Percentiles rank a stretch among this genome's conserved stretches.
phyloP scores from a whole-genome alignment of 129 eudicot genomes.

The Cynara cardunculus region DNA sequence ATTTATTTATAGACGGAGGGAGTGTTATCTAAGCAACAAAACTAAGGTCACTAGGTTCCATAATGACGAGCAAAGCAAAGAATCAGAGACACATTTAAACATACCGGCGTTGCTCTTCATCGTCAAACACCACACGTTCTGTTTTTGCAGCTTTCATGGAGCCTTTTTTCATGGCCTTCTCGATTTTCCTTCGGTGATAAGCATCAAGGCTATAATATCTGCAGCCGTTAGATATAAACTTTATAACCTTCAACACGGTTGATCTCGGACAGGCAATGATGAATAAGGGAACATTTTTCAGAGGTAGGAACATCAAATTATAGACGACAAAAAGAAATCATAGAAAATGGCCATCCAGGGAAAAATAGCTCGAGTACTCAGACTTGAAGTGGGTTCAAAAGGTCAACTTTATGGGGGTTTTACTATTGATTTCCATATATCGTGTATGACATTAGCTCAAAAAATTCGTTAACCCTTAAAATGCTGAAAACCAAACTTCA shows the following conservation, averaged over 20 bases:
- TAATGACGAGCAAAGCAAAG: neutral
- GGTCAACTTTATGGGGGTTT: neutral
- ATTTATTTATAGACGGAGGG: neutral
- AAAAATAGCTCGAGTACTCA: neutral
- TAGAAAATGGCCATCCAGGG: neutral
- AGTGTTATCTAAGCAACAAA: neutral
- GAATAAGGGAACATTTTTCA: neutral
- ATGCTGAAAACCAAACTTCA: neutral
- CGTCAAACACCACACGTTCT: constrained; percentile 80
- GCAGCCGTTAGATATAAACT: constrained; percentile 17
- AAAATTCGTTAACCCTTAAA: neutral
- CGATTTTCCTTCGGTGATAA: constrained; percentile 63
- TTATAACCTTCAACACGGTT: constrained; percentile 2
- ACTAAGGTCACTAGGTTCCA: neutral
- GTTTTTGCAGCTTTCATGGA: constrained; percentile 44
- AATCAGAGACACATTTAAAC: neutral
- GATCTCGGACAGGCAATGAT: neutral
- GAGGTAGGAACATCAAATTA: neutral
- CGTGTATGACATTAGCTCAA: neutral
- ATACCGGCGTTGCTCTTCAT: constrained; percentile 94
- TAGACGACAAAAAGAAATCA: neutral
- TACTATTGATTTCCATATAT: neutral
- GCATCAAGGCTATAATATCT: constrained; percentile 94
- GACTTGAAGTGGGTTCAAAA: neutral
- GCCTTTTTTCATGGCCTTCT: constrained; percentile 80